A percentile compares a stretch with the other conserved stretches of the same genome.
Evolutionary conservation across 2,329 filamentous ascomycete species (phyloP).

Genomic region (Aspergillus brunneoviolaceus): DNA sequence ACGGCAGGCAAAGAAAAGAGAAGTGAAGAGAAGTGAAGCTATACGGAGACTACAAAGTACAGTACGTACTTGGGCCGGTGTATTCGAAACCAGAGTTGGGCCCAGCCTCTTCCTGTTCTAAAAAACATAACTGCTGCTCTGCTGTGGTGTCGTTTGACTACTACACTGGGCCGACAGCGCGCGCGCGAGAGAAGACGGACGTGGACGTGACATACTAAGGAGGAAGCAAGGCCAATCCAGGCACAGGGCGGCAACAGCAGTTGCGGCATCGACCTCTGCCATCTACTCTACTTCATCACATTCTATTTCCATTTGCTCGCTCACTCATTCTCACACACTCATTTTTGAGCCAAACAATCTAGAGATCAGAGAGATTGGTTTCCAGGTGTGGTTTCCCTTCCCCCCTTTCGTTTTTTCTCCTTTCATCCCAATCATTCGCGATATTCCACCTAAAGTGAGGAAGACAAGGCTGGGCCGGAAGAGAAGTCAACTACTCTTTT

Average conservation of each 20-base stretch:
- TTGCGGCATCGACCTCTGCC: too few relatives aligned
- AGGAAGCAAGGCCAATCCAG: constrained; percentile 7
- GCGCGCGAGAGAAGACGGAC: neutral
- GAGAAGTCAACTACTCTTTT: neutral
- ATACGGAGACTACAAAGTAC: constrained; percentile 18
- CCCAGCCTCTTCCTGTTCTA: constrained; percentile 14
- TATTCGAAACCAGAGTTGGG: constrained; percentile 23
- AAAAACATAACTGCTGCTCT: neutral
- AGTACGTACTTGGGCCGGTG: constrained; percentile 20
- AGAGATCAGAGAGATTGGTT: neutral
- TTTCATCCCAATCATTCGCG: neutral
- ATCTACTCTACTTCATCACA: neutral
- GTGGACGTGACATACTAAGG: constrained; percentile 17
- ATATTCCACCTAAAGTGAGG: neutral
- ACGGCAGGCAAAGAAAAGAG: constrained; percentile 1
- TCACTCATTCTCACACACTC: neutral
- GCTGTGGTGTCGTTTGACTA: neutral
- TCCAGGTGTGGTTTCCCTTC: constrained; percentile 2
- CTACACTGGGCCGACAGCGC: constrained; percentile 10
- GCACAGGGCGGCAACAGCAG: constrained; percentile 8
- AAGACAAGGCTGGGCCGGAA: neutral
- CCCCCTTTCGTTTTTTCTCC: neutral
- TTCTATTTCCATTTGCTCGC: neutral
- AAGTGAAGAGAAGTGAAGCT: constrained; percentile 9
- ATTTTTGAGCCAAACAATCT: too few relatives aligned